Base-by-base conservation (phyloP, 2,329 filamentous ascomycete species). In the Xylariaceae sp. region DNA sequence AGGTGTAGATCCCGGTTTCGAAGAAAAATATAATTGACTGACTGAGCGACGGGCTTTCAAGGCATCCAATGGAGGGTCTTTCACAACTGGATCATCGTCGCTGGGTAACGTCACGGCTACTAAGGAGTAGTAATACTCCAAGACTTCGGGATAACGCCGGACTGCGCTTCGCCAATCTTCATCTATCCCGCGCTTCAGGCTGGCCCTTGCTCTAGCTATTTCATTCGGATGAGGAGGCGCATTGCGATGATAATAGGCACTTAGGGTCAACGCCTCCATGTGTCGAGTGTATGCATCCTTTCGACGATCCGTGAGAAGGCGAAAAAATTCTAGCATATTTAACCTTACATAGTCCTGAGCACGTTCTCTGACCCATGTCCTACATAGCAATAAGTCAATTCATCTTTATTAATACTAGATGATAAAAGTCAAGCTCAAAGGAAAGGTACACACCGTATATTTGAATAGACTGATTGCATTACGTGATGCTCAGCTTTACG, bases 121-220 rank as follows among this genome's bases (percentile, higher is more conserved):
- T 27, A 90, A 71, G 48, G 79, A 74, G 66, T 85, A 91, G 62
- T 85, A 91, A 66, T 91, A 89, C 65, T 89, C 83, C 44, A 92
- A 71, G n/a, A 91, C 82, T 61, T 90, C 85, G 4, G 86, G 87
- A 57, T 91, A 92, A 44, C 82, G 77, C 57, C 88, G 79, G 32
- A 90, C 86, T 38, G 82, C 85, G 22, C 78, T 74, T 57, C 83
- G 79, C 86, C 86, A 92, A 67, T 90, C 86, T 50, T 86, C 82
- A 57, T 90, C 85, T 57, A 90, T 85, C 49, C 85, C 85, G 40
- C 80, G 76, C 66, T 88, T 88, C 49, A 88, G 73, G 39, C 76
- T 74, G 14, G 74, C 73, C 58, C 88, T 78, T 19, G 84, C 85
- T 45, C 78, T 75, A 29, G 75, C 70, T 41, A 89, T 76, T 59